Evolutionary conservation across 306 rosid species (phyloP), one percentile per base, ranked within the genome.

Genomic region (Pyrus communis): DNA sequence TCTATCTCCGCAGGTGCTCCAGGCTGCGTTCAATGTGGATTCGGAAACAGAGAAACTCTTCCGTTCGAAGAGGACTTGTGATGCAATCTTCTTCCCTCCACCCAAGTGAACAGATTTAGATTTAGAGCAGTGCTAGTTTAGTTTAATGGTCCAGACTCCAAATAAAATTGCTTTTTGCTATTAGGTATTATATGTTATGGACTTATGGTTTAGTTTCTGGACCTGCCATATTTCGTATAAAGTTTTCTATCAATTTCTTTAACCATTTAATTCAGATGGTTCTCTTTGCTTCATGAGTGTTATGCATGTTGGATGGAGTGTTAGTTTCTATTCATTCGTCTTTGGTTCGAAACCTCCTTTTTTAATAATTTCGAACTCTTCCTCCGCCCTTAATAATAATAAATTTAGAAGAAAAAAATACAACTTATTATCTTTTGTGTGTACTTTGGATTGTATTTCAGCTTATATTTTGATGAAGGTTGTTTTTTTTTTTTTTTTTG

Each of bases 81-180:
- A 86, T 84, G 96, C 88, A 42, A 81, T 91, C 78, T 93, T 93
- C 91, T 93, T 93, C 86, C 91, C 97, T 66, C 98, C 98, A 46
- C 84, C 96, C 27, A 84, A 84, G 25, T 87, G 86, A 85, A 75
- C 30, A 15, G 67, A 4, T n/a, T 15, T 46, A 19, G 70, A 4
- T 17, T 21, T 46, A 15, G 64, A 57, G 42, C 3, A 18, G 13
- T 9, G 19, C 25, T 49, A 23, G 70, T n/a, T 70, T 57, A 23
- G 70, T n/a, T 70, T 19, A 17, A 28, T 52, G 25, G 80, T 72
- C 79, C 58, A 2, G 21, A 49, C 55, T 49, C 21, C 55, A 49
- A 80, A 69, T 73, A 66, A 78, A 40, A 57, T 49, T 70, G 73
- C 60, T 23, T 14, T 66, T 43, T 31, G 46, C 42, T 35, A 6